Evolutionary conservation across 2,329 filamentous ascomycete species (phyloP).

Genomic region (Cordyceps farinosa): DNA sequence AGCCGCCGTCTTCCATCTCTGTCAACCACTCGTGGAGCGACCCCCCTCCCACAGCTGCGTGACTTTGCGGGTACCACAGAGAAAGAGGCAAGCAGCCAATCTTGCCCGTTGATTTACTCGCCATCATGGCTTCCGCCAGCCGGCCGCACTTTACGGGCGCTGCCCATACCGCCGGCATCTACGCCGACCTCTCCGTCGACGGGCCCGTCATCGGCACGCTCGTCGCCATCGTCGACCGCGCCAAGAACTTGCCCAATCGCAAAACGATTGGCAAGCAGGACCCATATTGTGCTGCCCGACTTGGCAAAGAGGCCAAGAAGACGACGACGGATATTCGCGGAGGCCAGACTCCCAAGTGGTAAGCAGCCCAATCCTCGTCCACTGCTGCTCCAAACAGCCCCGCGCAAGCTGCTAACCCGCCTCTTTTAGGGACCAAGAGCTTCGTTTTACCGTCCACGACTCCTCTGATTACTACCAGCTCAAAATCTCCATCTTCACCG

Average conservation of each 20-base stretch:
- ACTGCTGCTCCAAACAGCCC: background rate
- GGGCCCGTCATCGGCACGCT: conserved; percentile 91
- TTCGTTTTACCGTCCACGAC: conserved; percentile 93
- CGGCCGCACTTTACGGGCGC: conserved; percentile 6
- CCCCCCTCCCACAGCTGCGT: background rate
- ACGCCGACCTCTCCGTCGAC: conserved; percentile 88
- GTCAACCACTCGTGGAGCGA: conserved; percentile 1
- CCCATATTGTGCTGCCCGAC: conserved; percentile 87
- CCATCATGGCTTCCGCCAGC: conserved; percentile 47
- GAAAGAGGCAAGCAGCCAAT: background rate
- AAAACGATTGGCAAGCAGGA: conserved; percentile 99
- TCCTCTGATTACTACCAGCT: conserved; percentile 94
- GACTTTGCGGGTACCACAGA: background rate
- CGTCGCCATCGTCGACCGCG: conserved; percentile 86
- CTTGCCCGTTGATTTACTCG: background rate
- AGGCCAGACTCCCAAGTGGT: conserved; percentile 95
- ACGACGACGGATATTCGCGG: conserved; percentile 91
- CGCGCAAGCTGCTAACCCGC: conserved; percentile 18
- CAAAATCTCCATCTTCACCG: conserved; percentile 95
- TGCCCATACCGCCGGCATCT: conserved; percentile 85
- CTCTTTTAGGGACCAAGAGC: conserved; percentile 80
- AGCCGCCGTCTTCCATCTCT: background rate
- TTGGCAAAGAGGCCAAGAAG: conserved; percentile 97
- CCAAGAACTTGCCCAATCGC: conserved; percentile 93
- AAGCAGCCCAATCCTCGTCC: conserved; percentile 26